Conservation (phyloP, 208 protist species). For the Wallacemonas sp. region DNA sequence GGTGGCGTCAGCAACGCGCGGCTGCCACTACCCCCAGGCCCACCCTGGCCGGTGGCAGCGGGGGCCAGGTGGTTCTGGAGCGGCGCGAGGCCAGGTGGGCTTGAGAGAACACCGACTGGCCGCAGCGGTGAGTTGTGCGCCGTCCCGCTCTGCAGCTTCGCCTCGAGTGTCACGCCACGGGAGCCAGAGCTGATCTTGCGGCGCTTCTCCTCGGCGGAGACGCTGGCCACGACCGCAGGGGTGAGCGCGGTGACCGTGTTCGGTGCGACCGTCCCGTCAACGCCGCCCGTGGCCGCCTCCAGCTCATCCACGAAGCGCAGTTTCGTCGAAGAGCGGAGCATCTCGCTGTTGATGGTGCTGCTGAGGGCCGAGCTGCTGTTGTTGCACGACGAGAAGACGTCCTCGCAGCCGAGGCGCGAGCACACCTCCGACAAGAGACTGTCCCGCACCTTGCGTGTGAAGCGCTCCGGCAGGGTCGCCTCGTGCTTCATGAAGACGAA, state of each 20-base stretch:
- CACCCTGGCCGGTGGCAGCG: not conserved
- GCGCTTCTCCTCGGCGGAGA: conserved; percentile 38
- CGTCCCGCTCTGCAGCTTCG: conserved; percentile 5
- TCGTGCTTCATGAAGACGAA: conserved; percentile 62
- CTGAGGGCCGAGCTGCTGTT: conserved; percentile 62
- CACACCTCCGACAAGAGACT: conserved; percentile 42
- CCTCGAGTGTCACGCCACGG: conserved; percentile 1
- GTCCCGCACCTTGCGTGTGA: conserved; percentile 43
- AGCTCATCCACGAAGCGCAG: conserved; percentile 79
- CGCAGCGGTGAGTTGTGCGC: conserved; percentile 1
- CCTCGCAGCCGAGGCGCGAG: conserved; percentile 50
- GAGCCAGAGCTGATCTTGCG: conserved; percentile 1
- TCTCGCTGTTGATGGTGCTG: conserved; percentile 51
- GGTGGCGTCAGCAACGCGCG: not conserved
- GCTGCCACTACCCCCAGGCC: no score
- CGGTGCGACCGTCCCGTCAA: conserved; percentile 46
- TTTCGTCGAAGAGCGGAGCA: conserved; percentile 48
- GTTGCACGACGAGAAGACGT: conserved; percentile 31
- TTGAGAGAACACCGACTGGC: not conserved
- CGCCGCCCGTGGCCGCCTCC: conserved; percentile 52
- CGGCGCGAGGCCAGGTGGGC: not conserved
- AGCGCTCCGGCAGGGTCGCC: conserved; percentile 39
- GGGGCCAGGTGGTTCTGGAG: not conserved
- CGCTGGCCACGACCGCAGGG: conserved; percentile 41
- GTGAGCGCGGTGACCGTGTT: conserved; percentile 33